These are phyloP conservation scores for Trichophyton mentagrophytes DNA, from an alignment of 2,329 filamentous ascomycete genomes.

Conservation along the genomic window DNA sequence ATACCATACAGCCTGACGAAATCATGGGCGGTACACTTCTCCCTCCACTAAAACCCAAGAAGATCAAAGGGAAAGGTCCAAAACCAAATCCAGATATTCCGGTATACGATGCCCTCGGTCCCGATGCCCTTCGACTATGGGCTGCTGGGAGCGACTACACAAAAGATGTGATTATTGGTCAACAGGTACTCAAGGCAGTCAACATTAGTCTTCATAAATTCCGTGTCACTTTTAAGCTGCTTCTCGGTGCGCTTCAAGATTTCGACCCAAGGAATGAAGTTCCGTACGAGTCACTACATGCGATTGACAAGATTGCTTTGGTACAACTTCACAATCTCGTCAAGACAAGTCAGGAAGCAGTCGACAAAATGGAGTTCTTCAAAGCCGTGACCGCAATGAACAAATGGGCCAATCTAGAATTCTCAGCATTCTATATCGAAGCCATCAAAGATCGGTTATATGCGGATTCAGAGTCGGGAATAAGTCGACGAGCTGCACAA, in stretches of 20 bases:
- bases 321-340: slow-evolving; percentile 58
- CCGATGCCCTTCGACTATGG: slow-evolving; percentile 83
- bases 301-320: slow-evolving; percentile 62
- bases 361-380: slow-evolving; percentile 67
- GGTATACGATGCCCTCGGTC: slow-evolving; percentile 59
- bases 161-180: slow-evolving; percentile 69
- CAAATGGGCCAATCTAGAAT: slow-evolving; percentile 65
- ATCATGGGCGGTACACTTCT: slow-evolving; percentile 76
- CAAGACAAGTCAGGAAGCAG: slow-evolving; percentile 51
- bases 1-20: slow-evolving; percentile 65
- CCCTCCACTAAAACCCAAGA: slow-evolving; percentile 54
- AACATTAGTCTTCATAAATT: slow-evolving; percentile 73
- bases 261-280: slow-evolving; percentile 32
- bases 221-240: slow-evolving; percentile 77
- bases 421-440: slow-evolving; percentile 92
- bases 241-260: slow-evolving; percentile 61
- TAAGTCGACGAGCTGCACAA: slow-evolving; percentile 45
- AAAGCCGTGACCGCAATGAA: slow-evolving; percentile 62
- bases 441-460: slow-evolving; percentile 85
- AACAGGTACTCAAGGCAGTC: slow-evolving; percentile 61
- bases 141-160: slow-evolving; percentile 87
- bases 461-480: slow-evolving; percentile 58
- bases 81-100: slow-evolving; percentile 25
- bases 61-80: slow-evolving; percentile 41
- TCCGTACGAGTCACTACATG: slow-evolving; percentile 40